Conservation (phyloP, 768 basidiomycete species). For the Psilocybe cubensis region DNA sequence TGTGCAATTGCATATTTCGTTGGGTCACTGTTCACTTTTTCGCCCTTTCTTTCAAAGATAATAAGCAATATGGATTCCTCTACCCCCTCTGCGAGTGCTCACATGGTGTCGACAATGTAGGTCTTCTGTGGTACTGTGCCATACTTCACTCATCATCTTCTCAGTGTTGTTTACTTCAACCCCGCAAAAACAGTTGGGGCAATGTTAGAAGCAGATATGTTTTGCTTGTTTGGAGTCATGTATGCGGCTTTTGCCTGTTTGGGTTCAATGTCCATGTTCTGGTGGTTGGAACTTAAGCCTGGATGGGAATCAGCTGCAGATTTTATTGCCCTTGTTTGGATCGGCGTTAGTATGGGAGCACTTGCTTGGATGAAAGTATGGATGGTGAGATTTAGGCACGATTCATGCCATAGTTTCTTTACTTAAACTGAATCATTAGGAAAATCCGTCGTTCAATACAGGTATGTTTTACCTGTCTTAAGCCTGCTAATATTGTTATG, state of each 20-base stretch:
- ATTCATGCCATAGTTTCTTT: not conserved
- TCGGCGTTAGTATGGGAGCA: constrained; percentile 79
- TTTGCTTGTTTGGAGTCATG: constrained; percentile 69
- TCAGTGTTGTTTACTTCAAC: constrained; percentile 84
- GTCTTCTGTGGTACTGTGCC: constrained; percentile 28
- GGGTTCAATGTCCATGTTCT: constrained; percentile 76
- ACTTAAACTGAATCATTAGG: constrained; percentile 33
- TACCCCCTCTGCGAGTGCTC: constrained; percentile 72
- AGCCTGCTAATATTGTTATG: not conserved
- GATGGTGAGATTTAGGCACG: constrained; percentile 51
- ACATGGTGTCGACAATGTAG: constrained; percentile 93
- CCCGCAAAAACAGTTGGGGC: constrained; percentile 92
- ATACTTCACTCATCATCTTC: not conserved
- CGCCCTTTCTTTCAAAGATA: constrained; percentile 69
- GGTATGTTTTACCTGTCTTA: constrained; percentile 42
- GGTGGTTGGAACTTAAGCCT: constrained; percentile 72
- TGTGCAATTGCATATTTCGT: constrained; percentile 91
- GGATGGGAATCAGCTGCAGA: constrained; percentile 81
- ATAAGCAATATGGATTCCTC: constrained; percentile 64
- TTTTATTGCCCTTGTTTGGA: constrained; percentile 74
- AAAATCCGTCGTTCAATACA: constrained; percentile 88
- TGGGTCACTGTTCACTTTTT: constrained; percentile 92
- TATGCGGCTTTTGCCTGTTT: constrained; percentile 78
- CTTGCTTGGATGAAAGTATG: constrained; percentile 92
- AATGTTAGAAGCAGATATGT: constrained; percentile 91